phyloP scores from a whole-genome alignment of 2,329 filamentous ascomycete species.

The Aspergillus clavatus region DNA sequence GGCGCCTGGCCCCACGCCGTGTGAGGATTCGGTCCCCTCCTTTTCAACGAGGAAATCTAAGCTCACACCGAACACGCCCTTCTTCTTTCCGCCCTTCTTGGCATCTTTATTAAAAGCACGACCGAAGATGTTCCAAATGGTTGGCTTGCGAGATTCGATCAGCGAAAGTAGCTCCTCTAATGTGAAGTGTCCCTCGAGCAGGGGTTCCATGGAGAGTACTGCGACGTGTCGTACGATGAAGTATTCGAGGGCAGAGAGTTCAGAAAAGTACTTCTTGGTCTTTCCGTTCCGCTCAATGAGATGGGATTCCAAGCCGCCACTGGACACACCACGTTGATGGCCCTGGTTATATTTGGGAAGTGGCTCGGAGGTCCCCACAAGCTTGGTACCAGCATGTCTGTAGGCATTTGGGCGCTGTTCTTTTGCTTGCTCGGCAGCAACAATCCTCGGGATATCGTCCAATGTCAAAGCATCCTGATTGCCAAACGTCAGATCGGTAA shows the following conservation, averaged over 20 bases:
- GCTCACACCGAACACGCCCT: constrained; percentile 86
- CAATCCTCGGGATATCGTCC: constrained; percentile 93
- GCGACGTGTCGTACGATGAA: constrained; percentile 96
- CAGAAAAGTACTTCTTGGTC: constrained; percentile 85
- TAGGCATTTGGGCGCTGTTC: constrained; percentile 81
- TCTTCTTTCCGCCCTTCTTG: constrained; percentile 73
- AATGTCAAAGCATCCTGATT: constrained; percentile 87
- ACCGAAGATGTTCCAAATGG: constrained; percentile 97
- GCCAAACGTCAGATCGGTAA: constrained; percentile 78
- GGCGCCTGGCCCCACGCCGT: constrained; percentile 87
- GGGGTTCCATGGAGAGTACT: constrained; percentile 88
- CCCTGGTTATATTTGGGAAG: constrained; percentile 65
- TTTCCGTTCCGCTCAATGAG: constrained; percentile 52
- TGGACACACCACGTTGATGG: constrained; percentile 63
- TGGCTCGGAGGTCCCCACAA: constrained; percentile 53
- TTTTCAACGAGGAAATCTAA: constrained; percentile 85
- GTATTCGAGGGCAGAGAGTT: constrained; percentile 90
- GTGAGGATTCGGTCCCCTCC: constrained; percentile 94
- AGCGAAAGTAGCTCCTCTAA: constrained; percentile 87
- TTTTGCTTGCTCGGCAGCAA: constrained; percentile 89
- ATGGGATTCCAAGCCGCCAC: constrained; percentile 44
- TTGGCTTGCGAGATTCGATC: constrained; percentile 88
- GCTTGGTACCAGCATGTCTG: constrained; percentile 67
- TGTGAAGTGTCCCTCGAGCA: constrained; percentile 86
- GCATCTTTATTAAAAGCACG: constrained; percentile 86